Evolutionary conservation across 2,329 filamentous ascomycete species (phyloP).

Genomic region (Colletotrichum sp.): DNA sequence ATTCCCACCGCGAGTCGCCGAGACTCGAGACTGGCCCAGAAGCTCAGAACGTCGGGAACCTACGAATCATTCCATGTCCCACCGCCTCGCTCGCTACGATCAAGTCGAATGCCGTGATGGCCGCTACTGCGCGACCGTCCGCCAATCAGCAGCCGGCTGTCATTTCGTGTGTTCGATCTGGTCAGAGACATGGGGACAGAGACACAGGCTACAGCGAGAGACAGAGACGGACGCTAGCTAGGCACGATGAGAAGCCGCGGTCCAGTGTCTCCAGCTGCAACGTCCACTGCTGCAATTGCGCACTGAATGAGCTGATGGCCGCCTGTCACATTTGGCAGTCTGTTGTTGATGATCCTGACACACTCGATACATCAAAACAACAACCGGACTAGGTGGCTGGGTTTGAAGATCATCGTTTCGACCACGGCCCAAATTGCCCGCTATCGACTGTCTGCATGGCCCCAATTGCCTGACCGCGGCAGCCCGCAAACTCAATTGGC

Average conservation of each 20-base stretch:
- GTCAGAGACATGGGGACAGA: not conserved
- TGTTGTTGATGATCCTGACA: not conserved
- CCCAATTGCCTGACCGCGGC: not conserved
- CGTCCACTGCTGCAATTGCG: not conserved
- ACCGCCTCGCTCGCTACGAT: not conserved
- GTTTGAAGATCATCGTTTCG: conserved; percentile 17
- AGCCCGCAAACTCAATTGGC: conserved; percentile 8
- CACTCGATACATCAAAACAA: not conserved
- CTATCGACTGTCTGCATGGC: conserved; percentile 20
- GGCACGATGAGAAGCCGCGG: not conserved
- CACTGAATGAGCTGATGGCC: not conserved
- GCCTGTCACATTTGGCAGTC: not conserved
- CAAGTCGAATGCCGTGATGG: not conserved
- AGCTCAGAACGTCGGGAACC: not conserved
- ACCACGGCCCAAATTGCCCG: conserved; percentile 10
- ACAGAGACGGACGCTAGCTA: not conserved
- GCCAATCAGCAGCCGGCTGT: not conserved
- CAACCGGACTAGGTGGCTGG: conserved; percentile 4
- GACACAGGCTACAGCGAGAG: not conserved
- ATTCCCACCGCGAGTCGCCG: not conserved
- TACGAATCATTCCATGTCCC: not conserved
- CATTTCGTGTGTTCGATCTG: not conserved
- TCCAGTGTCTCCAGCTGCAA: not conserved
- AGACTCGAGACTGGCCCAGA: not conserved
- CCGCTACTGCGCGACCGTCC: not conserved